Base-by-base conservation (phyloP, 1,284 basidiomycete species). In the Peniophora sp. region DNA sequence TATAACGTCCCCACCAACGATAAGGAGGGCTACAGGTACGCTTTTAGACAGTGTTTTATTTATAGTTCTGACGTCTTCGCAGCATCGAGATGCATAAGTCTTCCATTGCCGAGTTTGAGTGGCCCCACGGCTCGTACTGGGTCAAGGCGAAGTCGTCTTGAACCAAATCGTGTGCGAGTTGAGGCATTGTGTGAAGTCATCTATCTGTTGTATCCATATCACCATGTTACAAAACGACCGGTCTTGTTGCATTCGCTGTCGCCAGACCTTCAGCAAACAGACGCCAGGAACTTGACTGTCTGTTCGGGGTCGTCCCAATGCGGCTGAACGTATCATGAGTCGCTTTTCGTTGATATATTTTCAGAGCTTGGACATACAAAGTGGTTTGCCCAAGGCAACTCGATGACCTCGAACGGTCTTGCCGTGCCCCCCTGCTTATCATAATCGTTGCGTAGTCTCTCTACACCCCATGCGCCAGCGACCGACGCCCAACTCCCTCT, bases 1-100 rank as follows among this genome's bases (percentile, higher is more conserved):
- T 97, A 97, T 70, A 93, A 93, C 57, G 83, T 90, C 1, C 88
- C 88, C 0, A 70, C 57, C 55, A 75, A 83, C 57, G 67, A 82
- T 1, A 64, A 70, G 11, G 88, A 88, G 59, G 88, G 88, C 2
- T 89, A 89, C 65, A 87, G 84, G 84, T 82, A 36, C 35, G 75
- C 58, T 22, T 32, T 12, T 32, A 12, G 8, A 41, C n/a, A n/a
- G n/a, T n/a, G n/a, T n/a, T n/a, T n/a, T n/a, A n/a, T n/a, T n/a
- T n/a, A n/a, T n/a, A n/a, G n/a, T 36, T 36, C 10, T 27, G 24
- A 45, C 16, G 17, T n/a, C 44, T 8, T 17, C 14, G 47, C 58
- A 88, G 87, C 57, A 90, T 90, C 62, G 84, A 91, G 69, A 89
- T 90, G 79, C 72, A 78, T 60, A 73, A 79, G 61, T 63, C 72